Base-by-base conservation (phyloP, 2,329 filamentous ascomycete species). In the Plectosphaerella sp. region DNA sequence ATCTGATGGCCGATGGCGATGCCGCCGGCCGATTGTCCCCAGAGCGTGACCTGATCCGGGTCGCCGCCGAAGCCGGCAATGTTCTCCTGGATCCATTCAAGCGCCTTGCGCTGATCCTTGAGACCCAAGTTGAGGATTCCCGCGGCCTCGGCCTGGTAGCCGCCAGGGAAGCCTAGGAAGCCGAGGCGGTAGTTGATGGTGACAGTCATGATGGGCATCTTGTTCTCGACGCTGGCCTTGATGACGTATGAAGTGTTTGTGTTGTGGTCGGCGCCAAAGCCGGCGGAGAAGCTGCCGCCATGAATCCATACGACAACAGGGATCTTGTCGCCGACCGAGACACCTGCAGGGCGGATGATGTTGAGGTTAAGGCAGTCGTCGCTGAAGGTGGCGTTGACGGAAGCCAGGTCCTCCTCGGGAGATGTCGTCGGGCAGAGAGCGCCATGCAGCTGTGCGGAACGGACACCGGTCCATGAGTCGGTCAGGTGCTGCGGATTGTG, bases 301-400 rank as follows among this genome's bases (percentile, higher is more conserved):
- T 84, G 76, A 43, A 84, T 81, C 79, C 81, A 85, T 0, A 83
- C 72, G 8, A 72, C 73, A 8, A 84, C 77, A 0, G 82, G 82
- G 3, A 85, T 68, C 11, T 65, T 71, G 4, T 63, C 62, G 7
- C 59, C 58, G 37, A 64, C 55, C 10, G 69, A 62, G 7, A 73
- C 67, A 5, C 75, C 74, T 9, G 74, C 65, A 0, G 81, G 80
- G 3, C 83, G 74, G 24, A 87, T 69, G 5, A 87, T 73, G 58
- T 85, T 86, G 55, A 86, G 67, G 45, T 79, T 83, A 5, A 86
- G 70, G 56, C 83, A 87, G 57, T 85, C 78, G 58, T 86, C 83
- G n/a, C 69, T 55, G 63, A 64, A 22, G 5, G 52, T 66, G n/a
- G 59, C 60, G 18, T 58, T 59, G 1, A 59, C 42, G 22, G 46